Conservation (phyloP, 371 early-diverging fungal species). For the Mucor irregularis region DNA sequence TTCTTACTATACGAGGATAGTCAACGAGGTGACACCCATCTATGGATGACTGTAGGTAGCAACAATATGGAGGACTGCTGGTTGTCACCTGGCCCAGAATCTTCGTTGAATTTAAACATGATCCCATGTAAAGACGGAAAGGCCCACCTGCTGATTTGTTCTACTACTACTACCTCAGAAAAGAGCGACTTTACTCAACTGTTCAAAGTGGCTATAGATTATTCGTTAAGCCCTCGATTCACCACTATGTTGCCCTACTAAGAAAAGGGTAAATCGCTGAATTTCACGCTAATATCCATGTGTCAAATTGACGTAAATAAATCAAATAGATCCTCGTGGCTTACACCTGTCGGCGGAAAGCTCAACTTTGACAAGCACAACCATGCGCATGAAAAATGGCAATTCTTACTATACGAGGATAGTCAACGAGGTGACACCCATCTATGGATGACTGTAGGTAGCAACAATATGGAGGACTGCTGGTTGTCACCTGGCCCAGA, state of each 20-base stretch:
- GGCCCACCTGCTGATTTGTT: slow-evolving; percentile 10
- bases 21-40: slow-evolving; percentile 6
- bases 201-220: neutral
- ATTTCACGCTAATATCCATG: neutral
- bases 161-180: neutral
- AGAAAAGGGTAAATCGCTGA: slow-evolving; percentile 28
- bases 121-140: neutral
- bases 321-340: slow-evolving; percentile 15
- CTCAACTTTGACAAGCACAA: neutral
- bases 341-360: slow-evolving; percentile 17
- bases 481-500: slow-evolving; percentile 10
- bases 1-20: slow-evolving; percentile 15
- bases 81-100: slow-evolving; percentile 4
- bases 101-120: neutral
- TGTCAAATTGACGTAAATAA: neutral
- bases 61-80: slow-evolving; percentile 6
- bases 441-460: slow-evolving; percentile 18
- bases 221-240: slow-evolving; percentile 1
- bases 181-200: neutral
- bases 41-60: slow-evolving; percentile 17
- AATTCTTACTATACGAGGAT: slow-evolving; percentile 18
- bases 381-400: slow-evolving; percentile 13
- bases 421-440: slow-evolving; percentile 4
- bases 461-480: slow-evolving; percentile 1
- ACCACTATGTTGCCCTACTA: slow-evolving; percentile 3